phyloP scores from a whole-genome alignment of 192 early-diverging fungal genomes.

The Chytriomyces confervae region DNA sequence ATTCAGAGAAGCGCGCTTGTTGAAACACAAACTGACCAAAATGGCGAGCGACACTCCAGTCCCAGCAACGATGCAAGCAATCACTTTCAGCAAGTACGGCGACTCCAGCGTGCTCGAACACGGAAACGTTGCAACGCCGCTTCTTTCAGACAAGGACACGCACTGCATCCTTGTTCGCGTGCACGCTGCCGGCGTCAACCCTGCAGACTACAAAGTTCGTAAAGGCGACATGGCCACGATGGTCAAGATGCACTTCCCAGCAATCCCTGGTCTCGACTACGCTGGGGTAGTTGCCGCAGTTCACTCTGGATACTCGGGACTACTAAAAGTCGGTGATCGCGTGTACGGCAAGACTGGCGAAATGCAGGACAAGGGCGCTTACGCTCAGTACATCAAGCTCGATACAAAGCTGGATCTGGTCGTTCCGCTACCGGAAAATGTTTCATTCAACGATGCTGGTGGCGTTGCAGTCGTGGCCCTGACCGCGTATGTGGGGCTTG shows the following conservation, averaged over 20 bases:
- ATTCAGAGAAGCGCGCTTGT: too few species aligned
- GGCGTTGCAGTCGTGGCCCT: constrained; percentile 35
- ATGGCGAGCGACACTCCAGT: neutral
- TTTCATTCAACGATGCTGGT: constrained; percentile 24
- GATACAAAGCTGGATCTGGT: constrained; percentile 17
- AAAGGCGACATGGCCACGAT: constrained; percentile 20
- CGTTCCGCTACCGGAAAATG: neutral
- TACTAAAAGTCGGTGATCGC: constrained; percentile 23
- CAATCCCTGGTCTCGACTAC: constrained; percentile 41
- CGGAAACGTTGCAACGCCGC: neutral
- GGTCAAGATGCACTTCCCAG: constrained; percentile 21
- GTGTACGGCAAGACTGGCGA: constrained; percentile 33
- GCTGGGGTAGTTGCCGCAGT: constrained; percentile 22
- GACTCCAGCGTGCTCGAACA: constrained; percentile 7
- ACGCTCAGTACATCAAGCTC: constrained; percentile 36
- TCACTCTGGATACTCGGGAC: neutral
- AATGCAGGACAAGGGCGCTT: constrained; percentile 16
- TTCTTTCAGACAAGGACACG: neutral
- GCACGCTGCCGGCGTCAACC: constrained; percentile 14
- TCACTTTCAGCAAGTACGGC: constrained; percentile 13
- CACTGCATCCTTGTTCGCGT: constrained; percentile 13
- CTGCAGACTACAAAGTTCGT: constrained; percentile 36
- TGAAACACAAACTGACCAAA: too few species aligned
- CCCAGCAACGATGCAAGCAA: constrained; percentile 2
- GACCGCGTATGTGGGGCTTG: constrained; percentile 32